These are phyloP conservation scores for Rhodotorula sp. DNA, from an alignment of 1,284 basidiomycete species.

Conservation along the genomic window DNA sequence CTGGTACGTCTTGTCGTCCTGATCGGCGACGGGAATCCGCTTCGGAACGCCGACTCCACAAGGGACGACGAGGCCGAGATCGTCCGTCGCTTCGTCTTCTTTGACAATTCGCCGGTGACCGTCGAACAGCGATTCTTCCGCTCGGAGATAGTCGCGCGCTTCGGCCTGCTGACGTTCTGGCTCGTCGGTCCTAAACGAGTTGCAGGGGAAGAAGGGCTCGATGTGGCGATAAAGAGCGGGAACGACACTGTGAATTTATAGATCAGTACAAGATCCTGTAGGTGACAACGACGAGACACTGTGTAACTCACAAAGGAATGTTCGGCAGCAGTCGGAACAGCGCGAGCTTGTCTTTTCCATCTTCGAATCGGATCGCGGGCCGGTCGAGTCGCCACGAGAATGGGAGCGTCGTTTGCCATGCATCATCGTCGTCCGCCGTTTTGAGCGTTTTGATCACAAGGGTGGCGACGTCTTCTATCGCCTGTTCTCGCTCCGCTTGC, in stretches of 20 bases:
- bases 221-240: slow-evolving; percentile 7
- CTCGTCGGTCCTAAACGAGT: slow-evolving; percentile 8
- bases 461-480: not conserved
- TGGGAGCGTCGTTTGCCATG: not conserved
- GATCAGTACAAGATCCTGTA: not conserved
- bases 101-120: not conserved
- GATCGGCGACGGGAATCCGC: not conserved
- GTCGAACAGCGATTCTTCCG: not conserved
- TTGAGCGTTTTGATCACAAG: not conserved
- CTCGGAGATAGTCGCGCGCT: not conserved
- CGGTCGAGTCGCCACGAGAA: not conserved
- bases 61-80: not conserved
- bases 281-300: too few relatives aligned
- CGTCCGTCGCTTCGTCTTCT: not conserved
- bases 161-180: not conserved
- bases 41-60: not conserved
- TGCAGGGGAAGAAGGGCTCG: not conserved
- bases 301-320: not conserved
- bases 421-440: too few relatives aligned
- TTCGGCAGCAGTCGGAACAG: slow-evolving; percentile 2
- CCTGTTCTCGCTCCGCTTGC: too few relatives aligned
- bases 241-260: not conserved
- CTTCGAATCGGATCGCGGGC: not conserved
- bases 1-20: not conserved
- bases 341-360: not conserved